Percentiles rank a stretch among this genome's conserved stretches.
Conservation (phyloP, 257 asterid species). For the Vinca minor region DNA sequence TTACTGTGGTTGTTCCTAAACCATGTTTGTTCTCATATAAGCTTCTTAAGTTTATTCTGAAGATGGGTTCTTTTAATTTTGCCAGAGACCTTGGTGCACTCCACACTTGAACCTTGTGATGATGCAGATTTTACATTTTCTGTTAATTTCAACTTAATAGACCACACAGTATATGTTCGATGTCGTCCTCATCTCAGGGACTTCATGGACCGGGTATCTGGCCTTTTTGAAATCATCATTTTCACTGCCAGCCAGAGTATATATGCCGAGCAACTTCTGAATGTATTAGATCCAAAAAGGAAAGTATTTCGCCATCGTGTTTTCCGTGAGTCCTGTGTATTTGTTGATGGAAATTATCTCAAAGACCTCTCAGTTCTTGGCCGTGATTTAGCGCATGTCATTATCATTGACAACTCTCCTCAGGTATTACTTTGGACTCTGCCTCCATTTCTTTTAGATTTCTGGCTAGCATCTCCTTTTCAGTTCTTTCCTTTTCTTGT, state of each 20-base stretch:
- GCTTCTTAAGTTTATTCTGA: conserved; percentile 5
- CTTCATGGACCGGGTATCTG: conserved; percentile 69
- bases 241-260: conserved; percentile 99
- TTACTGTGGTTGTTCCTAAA: too few relatives aligned
- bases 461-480: too few relatives aligned
- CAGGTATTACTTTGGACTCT: too few relatives aligned
- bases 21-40: neutral
- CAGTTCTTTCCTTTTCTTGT: too few relatives aligned
- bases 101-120: conserved; percentile 76
- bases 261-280: conserved; percentile 83
- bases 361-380: conserved; percentile 96
- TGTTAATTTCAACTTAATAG: conserved; percentile 67
- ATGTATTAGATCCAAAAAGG: conserved; percentile 86
- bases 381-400: conserved; percentile 79
- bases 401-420: conserved; percentile 91
- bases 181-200: conserved; percentile 85
- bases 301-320: conserved; percentile 91
- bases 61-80: conserved; percentile 18
- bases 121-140: conserved; percentile 87
- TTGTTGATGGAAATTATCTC: conserved; percentile 85
- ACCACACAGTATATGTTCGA: conserved; percentile 73
- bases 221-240: conserved; percentile 73
- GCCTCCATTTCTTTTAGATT: too few relatives aligned
- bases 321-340: conserved; percentile 85
- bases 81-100: conserved; percentile 99